These are phyloP conservation scores for Cyclotella cryptica DNA, from an alignment of 108 stramenopile genomes.

Conservation along the genomic window DNA sequence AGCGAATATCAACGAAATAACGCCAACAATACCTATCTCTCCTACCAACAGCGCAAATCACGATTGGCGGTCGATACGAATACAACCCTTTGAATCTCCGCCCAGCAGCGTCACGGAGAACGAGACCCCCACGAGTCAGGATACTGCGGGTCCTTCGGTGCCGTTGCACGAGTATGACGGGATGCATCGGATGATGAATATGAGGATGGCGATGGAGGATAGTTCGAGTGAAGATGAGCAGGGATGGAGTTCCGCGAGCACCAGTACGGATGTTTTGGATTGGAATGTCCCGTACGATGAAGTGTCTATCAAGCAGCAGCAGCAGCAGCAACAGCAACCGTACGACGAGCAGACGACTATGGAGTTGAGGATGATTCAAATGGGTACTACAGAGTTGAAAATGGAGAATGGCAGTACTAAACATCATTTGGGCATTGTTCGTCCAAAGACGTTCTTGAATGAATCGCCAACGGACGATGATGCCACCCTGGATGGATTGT, in stretches of 20 bases:
- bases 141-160: neutral
- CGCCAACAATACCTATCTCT: neutral
- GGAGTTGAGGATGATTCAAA: constrained; percentile 11
- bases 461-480: neutral
- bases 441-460: neutral
- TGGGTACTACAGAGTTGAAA: neutral
- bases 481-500: constrained; percentile 10
- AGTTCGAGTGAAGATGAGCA: constrained; percentile 8
- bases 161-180: neutral
- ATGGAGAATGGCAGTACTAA: neutral
- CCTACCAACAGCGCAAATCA: neutral
- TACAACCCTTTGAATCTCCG: constrained; percentile 5
- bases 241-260: constrained; percentile 9
- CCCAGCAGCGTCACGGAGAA: constrained; percentile 7
- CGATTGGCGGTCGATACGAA: neutral
- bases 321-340: neutral
- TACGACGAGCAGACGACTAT: constrained; percentile 8
- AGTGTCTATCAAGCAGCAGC: too few relatives aligned
- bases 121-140: neutral
- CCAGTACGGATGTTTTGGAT: constrained; percentile 5
- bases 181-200: neutral
- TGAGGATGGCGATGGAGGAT: neutral
- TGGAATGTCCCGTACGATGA: constrained; percentile 11
- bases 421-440: neutral
- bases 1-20: neutral